These are phyloP conservation scores for Trichophyton mentagrophytes DNA, from an alignment of 2,329 filamentous ascomycete genomes.

Conservation along the genomic window DNA sequence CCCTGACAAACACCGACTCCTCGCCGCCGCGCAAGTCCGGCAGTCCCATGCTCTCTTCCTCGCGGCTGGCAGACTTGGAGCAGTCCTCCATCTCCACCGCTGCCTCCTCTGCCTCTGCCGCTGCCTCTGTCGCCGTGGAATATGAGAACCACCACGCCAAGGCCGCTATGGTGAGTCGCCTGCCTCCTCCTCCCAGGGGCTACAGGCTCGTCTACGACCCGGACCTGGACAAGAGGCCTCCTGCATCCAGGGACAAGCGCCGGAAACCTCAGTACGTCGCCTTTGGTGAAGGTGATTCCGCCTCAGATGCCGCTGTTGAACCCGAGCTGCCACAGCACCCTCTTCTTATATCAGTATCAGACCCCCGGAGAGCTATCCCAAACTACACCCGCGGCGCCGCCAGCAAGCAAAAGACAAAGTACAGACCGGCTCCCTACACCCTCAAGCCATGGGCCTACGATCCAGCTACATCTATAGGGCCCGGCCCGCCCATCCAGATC, in stretches of 20 bases:
- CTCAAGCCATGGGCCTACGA: constrained; percentile 74
- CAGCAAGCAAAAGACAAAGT: constrained; percentile 56
- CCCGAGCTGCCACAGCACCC: constrained; percentile 9
- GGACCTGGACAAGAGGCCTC: constrained; percentile 44
- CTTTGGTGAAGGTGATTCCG: constrained; percentile 49
- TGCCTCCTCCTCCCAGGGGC: constrained; percentile 44
- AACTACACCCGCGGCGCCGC: constrained; percentile 50
- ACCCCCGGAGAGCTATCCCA: constrained; percentile 63
- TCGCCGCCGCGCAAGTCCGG: constrained; percentile 46
- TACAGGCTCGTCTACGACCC: constrained; percentile 51
- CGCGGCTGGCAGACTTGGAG: constrained; percentile 16
- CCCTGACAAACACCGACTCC: constrained; percentile 53
- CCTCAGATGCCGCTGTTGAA: constrained; percentile 36
- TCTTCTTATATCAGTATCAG: constrained; percentile 28
- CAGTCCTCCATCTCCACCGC: too few relatives aligned
- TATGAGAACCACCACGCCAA: constrained; percentile 21
- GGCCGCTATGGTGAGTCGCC: constrained; percentile 29
- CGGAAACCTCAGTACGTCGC: constrained; percentile 42
- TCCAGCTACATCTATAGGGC: constrained; percentile 67
- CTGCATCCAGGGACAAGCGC: constrained; percentile 40
- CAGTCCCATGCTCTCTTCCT: constrained; percentile 39
- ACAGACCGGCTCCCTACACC: constrained; percentile 63
- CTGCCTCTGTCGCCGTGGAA: constrained; percentile 2
- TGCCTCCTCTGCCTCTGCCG: not conserved
- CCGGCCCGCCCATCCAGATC: constrained; percentile 78